Conservation (phyloP, 1,284 basidiomycete species). For the Trichosporon coremiiforme region DNA sequence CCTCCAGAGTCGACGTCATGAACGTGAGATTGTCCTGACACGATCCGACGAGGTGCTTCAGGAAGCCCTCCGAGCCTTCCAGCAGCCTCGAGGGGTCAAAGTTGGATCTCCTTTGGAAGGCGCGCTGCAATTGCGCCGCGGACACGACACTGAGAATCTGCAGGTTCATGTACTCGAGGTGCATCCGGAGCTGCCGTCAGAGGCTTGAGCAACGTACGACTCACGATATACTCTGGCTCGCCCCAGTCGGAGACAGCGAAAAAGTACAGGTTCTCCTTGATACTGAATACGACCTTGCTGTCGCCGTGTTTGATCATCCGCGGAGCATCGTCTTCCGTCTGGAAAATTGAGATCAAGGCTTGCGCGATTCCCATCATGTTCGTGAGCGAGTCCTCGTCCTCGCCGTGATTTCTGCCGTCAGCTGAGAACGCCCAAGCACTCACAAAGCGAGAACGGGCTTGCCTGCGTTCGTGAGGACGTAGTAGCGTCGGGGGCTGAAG, state of each 20-base stretch:
- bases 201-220: constrained; percentile 53
- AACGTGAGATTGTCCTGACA: constrained; percentile 79
- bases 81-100: constrained; percentile 86
- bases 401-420: constrained; percentile 41
- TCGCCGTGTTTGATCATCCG: constrained; percentile 60
- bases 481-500: constrained; percentile 67
- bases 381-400: constrained; percentile 64
- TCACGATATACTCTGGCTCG: constrained; percentile 88
- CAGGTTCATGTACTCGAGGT: constrained; percentile 91
- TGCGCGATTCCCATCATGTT: constrained; percentile 90
- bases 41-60: constrained; percentile 68
- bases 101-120: constrained; percentile 85
- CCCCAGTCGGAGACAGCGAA: constrained; percentile 87
- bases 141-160: constrained; percentile 90
- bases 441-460: constrained; percentile 89
- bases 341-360: constrained; percentile 87
- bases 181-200: constrained; percentile 73
- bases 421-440: constrained; percentile 27
- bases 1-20: constrained; percentile 76
- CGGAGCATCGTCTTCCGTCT: constrained; percentile 75
- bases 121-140: constrained; percentile 74
- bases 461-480: constrained; percentile 88
- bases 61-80: constrained; percentile 79
- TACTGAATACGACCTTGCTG: constrained; percentile 82
- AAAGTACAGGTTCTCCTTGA: constrained; percentile 85